Evolutionary conservation across 768 basidiomycete genomes (phyloP).

Genomic region (Pulveroboletus sp.): DNA sequence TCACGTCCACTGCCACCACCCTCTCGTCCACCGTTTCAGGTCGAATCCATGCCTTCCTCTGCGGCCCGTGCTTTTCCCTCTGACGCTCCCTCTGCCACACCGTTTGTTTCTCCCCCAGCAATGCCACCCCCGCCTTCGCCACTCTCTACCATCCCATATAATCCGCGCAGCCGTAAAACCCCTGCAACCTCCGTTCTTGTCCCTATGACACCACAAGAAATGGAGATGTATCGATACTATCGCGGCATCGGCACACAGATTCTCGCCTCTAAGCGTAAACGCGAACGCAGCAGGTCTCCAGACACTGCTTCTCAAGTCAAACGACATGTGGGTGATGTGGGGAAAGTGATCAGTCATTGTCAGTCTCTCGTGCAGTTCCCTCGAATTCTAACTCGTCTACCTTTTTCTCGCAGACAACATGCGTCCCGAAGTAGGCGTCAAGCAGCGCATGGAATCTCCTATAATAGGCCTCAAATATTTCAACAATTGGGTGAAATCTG

Average conservation of each 20-base stretch:
- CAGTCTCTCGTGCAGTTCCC: slow-evolving; percentile 29
- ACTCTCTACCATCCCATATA: slow-evolving; percentile 53
- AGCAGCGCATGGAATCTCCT: slow-evolving; percentile 81
- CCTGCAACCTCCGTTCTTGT: slow-evolving; percentile 59
- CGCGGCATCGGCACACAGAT: slow-evolving; percentile 55
- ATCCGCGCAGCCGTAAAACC: slow-evolving; percentile 58
- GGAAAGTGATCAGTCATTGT: slow-evolving; percentile 78
- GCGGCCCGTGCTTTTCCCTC: slow-evolving; percentile 29
- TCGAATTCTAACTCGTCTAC: slow-evolving; percentile 5
- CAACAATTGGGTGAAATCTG: slow-evolving; percentile 99
- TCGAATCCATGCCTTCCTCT: slow-evolving; percentile 22
- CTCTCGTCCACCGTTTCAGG: slow-evolving; percentile 22
- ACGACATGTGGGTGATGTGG: slow-evolving; percentile 65
- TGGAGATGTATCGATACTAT: slow-evolving; percentile 55
- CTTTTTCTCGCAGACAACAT: slow-evolving; percentile 67
- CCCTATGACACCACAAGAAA: slow-evolving; percentile 63
- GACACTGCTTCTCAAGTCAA: slow-evolving; percentile 44
- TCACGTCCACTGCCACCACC: slow-evolving; percentile 20
- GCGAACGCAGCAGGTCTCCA: slow-evolving; percentile 37
- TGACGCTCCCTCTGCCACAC: slow-evolving; percentile 19
- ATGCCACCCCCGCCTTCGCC: slow-evolving; percentile 27
- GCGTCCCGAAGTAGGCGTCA: slow-evolving; percentile 87
- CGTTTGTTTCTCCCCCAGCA: slow-evolving; percentile 32
- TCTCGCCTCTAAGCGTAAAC: slow-evolving; percentile 52
- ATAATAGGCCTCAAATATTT: slow-evolving; percentile 97